Evolutionary conservation across 768 basidiomycete genomes (phyloP), one percentile per base, ranked within the genome.

Genomic region (Cantharellus anzutake): DNA sequence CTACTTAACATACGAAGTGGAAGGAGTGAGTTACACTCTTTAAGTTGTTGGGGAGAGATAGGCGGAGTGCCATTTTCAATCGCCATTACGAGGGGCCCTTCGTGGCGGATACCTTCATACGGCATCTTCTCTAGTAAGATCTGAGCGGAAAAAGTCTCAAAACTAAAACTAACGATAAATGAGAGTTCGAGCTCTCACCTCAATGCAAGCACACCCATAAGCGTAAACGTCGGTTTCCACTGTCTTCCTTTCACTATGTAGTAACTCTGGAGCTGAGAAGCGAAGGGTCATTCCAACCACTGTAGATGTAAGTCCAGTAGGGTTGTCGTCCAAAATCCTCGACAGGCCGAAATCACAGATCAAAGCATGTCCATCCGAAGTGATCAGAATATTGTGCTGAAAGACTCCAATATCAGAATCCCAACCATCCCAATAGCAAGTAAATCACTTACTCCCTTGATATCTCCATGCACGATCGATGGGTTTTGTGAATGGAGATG

Each of bases 301-400:
- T 11, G 44, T 11, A 11, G 44, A 48, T 11, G 44, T 48, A 48
- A 11, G 29, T 11, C 52, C 52, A 14, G 52, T 37, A 48, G 16
- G 59, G 38, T 55, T 40, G 41, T 38, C 60, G 5, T 60, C 57
- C 35, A 57, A 35, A 41, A 57, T 57, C 60, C 40, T 42, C 14
- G 60, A 59, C 16, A 61, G 50, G n/a, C 60, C 60, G 39, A 59
- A 61, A 51, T 61, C 60, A 48, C 60, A 61, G 2, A 61, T 42
- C 4, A 58, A 40, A 29, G 58, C 60, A 5, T 59, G 29, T 35
- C 42, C 38, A 35, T 59, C 42, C 5, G 35, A 34, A 14, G 42
- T 48, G 37, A 61, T 44, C 34, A 61, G 42, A 0, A 61, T 39
- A 39, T 61, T 61, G 3, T 42, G 42, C 60, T 61, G 3, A 14